These are phyloP conservation scores for Gryganskiella cystojenkinii DNA, from an alignment of 192 early-diverging fungal species.

Conservation along the genomic window DNA sequence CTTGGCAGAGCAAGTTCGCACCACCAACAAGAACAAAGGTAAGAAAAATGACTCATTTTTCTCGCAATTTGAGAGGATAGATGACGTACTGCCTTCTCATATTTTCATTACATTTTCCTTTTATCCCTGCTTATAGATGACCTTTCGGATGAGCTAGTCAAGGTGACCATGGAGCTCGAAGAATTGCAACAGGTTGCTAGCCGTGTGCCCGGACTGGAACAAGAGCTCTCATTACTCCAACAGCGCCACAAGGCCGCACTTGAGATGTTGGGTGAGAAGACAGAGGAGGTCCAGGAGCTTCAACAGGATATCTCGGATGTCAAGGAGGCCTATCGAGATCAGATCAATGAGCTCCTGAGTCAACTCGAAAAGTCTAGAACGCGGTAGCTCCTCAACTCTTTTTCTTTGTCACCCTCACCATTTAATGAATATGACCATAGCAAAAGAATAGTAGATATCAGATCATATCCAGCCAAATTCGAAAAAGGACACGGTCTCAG, in stretches of 20 bases:
- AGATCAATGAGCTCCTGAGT: conserved; percentile 68
- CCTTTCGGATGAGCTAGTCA: conserved; percentile 78
- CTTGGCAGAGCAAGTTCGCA: conserved; percentile 71
- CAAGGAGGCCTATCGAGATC: conserved; percentile 76
- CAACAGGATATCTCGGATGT: conserved; percentile 82
- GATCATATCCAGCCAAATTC: too few species aligned
- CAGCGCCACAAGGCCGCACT: conserved; percentile 77
- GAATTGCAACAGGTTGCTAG: conserved; percentile 56
- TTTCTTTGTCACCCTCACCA: too few species aligned
- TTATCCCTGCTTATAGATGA: conserved; percentile 61
- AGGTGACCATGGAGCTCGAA: conserved; percentile 74
- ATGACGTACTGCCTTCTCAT: background rate
- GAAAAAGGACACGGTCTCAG: too few species aligned
- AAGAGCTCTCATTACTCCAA: conserved; percentile 68
- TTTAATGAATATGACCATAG: too few species aligned
- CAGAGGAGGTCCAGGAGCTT: conserved; percentile 87
- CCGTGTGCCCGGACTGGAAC: conserved; percentile 51
- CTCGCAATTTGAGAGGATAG: too few species aligned
- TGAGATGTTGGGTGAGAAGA: conserved; percentile 90
- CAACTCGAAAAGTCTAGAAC: conserved; percentile 51
- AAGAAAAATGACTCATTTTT: too few species aligned
- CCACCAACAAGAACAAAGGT: conserved; percentile 69
- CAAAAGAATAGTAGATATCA: too few species aligned
- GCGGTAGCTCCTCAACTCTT: too few species aligned
- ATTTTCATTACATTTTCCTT: background rate